These are phyloP conservation scores for Yarrowia alimentaria DNA, from an alignment of 805 yeast species.

Conservation along the genomic window DNA sequence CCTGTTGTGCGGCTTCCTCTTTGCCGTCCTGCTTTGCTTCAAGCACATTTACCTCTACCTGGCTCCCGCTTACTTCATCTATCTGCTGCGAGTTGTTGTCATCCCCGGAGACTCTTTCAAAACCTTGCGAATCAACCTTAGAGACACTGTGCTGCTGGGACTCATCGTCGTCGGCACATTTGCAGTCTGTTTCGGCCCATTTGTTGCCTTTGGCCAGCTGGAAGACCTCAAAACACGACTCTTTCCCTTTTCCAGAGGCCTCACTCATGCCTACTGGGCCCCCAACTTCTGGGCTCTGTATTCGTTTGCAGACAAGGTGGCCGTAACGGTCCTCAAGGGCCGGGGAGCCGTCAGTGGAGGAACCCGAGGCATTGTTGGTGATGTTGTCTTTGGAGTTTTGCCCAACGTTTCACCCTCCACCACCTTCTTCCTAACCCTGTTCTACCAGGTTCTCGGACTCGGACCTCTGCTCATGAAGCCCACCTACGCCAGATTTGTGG, in stretches of 20 bases:
- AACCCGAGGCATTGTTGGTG: slow-evolving; percentile 91
- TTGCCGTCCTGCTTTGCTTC: slow-evolving; percentile 79
- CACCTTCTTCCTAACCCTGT: slow-evolving; percentile 78
- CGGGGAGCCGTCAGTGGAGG: slow-evolving; percentile 42
- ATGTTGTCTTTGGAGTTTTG: slow-evolving; percentile 73
- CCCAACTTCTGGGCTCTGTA: slow-evolving; percentile 97
- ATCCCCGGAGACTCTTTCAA: slow-evolving; percentile 33
- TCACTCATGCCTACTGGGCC: slow-evolving; percentile 99
- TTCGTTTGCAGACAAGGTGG: slow-evolving; percentile 71
- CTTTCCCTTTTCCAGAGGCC: slow-evolving; percentile 91
- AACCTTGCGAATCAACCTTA: slow-evolving; percentile 60
- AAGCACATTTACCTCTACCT: slow-evolving; percentile 90
- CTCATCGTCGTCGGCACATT: slow-evolving; percentile 61
- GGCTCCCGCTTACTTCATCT: slow-evolving; percentile 91
- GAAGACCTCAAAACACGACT: slow-evolving; percentile 66
- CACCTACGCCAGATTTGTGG: slow-evolving; percentile 72
- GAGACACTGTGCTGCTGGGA: slow-evolving; percentile 60
- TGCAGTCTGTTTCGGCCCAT: slow-evolving; percentile 73
- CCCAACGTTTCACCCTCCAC: slow-evolving; percentile 76
- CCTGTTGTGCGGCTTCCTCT: slow-evolving; percentile 58
- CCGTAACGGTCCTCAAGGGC: background rate
- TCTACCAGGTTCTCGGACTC: slow-evolving; percentile 76
- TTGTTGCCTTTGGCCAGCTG: slow-evolving; percentile 57
- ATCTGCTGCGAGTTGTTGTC: slow-evolving; percentile 51
- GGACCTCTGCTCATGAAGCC: slow-evolving; percentile 65